Conservation (phyloP, 1,284 basidiomycete genomes). For the Boletus mariae region DNA sequence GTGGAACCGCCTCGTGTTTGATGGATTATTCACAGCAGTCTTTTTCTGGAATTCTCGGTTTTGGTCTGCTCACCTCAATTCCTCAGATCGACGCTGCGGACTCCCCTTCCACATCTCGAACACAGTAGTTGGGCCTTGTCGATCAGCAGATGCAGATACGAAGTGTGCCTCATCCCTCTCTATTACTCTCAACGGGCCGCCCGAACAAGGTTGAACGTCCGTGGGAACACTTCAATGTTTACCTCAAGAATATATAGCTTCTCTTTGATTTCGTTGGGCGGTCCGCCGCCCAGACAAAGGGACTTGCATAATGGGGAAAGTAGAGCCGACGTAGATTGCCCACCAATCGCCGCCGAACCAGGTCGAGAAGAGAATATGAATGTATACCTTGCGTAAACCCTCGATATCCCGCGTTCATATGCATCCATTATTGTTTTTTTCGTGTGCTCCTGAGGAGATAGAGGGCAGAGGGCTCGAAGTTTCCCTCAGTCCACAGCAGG, state of each 20-base stretch:
- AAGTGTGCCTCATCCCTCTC: background rate
- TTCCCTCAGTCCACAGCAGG: slow-evolving; percentile 11
- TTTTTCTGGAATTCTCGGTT: slow-evolving; percentile 3
- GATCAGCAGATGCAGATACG: background rate
- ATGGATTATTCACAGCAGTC: background rate
- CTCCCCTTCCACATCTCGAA: background rate
- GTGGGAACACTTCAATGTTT: background rate
- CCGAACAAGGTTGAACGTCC: background rate
- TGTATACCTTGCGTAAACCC: slow-evolving; percentile 10
- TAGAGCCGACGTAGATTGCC: slow-evolving; percentile 3
- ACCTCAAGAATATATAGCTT: background rate
- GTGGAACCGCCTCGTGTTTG: slow-evolving; percentile 22
- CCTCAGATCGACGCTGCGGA: background rate
- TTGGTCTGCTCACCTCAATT: background rate
- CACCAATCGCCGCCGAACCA: slow-evolving; percentile 17
- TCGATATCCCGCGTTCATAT: slow-evolving; percentile 33
- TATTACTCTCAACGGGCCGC: background rate
- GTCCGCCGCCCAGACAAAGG: slow-evolving; percentile 6
- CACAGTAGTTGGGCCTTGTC: background rate
- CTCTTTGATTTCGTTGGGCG: background rate
- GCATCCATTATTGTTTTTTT: slow-evolving; percentile 18
- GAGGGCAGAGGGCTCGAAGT: slow-evolving; percentile 1
- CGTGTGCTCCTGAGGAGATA: slow-evolving; percentile 8
- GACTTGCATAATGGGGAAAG: slow-evolving; percentile 7
- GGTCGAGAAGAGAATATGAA: background rate